Evolutionary conservation across 129 eudicot species (phyloP).

Genomic region (Centaurea solstitialis): DNA sequence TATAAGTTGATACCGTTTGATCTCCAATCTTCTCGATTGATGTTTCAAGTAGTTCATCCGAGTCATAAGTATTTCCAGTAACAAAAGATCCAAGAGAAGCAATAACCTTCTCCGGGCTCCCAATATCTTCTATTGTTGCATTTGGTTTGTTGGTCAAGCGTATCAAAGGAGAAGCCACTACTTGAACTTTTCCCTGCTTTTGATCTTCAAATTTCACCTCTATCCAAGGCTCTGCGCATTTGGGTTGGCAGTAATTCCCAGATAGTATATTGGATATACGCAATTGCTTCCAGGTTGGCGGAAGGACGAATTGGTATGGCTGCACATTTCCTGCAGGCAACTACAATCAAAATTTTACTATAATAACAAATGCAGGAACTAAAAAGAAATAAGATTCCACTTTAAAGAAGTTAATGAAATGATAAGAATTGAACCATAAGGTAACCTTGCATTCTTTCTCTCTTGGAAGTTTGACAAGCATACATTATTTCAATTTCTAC

Average conservation of each 20-base stretch:
- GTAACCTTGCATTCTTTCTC: too few species aligned
- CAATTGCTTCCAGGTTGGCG: constrained; percentile 91
- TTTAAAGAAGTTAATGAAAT: neutral
- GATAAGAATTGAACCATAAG: neutral
- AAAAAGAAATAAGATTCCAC: neutral
- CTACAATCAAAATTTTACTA: constrained; percentile 71
- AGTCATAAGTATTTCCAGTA: constrained; percentile 85
- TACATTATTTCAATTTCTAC: too few species aligned
- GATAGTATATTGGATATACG: constrained; percentile 92
- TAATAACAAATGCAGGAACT: constrained; percentile 34
- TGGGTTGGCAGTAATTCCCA: constrained; percentile 97
- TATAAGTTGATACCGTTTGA: constrained; percentile 66
- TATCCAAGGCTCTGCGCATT: constrained; percentile 99
- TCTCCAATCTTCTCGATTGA: constrained; percentile 79
- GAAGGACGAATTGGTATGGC: constrained; percentile 86
- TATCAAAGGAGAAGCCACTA: constrained; percentile 92
- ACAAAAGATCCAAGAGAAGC: constrained; percentile 97
- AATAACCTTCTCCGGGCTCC: constrained; percentile 88
- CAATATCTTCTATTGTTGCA: constrained; percentile 95
- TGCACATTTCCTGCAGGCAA: constrained; percentile 92
- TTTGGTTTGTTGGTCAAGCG: constrained; percentile 93
- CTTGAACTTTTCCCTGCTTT: constrained; percentile 92
- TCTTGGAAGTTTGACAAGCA: too few species aligned
- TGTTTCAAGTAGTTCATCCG: constrained; percentile 86
- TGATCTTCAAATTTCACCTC: constrained; percentile 99